These are phyloP conservation scores for Gastrolobium bilobum DNA, from an alignment of 306 rosid genomes.

Conservation along the genomic window DNA sequence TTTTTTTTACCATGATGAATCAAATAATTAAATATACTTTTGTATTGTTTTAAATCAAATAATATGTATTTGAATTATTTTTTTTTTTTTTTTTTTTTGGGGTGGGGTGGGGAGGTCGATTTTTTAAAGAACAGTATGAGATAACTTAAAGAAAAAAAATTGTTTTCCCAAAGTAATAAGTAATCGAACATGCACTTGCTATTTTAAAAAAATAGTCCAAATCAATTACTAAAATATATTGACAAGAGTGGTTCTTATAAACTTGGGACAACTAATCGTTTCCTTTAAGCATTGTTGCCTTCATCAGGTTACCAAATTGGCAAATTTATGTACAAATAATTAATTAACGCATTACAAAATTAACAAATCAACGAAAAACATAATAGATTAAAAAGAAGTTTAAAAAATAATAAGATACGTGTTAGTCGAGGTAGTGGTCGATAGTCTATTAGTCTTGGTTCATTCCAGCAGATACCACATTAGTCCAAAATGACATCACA, in stretches of 20 bases:
- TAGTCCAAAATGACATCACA: background rate
- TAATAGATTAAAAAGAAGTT: background rate
- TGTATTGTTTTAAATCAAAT: too few species aligned
- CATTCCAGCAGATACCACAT: background rate
- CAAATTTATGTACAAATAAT: background rate
- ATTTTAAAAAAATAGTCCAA: background rate
- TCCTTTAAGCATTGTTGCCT: background rate
- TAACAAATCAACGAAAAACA: background rate
- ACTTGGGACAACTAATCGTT: background rate
- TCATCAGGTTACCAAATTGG: background rate
- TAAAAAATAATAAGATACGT: background rate
- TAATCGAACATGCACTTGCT: too few species aligned
- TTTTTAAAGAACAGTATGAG: too few species aligned
- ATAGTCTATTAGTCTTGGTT: background rate
- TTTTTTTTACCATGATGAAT: too few species aligned
- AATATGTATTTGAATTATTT: too few species aligned
- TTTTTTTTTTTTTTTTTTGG: too few species aligned
- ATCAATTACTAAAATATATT: background rate
- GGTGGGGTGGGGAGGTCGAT: too few species aligned
- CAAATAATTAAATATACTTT: too few species aligned
- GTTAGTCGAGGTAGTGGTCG: background rate
- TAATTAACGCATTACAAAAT: conserved; percentile 6
- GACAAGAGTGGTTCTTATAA: background rate
- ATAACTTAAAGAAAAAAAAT: too few species aligned
- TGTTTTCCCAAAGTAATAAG: too few species aligned